Evolutionary conservation across 148 eudicot species (phyloP), one percentile per base, ranked within the genome.

Genomic region (Cornus controversa): DNA sequence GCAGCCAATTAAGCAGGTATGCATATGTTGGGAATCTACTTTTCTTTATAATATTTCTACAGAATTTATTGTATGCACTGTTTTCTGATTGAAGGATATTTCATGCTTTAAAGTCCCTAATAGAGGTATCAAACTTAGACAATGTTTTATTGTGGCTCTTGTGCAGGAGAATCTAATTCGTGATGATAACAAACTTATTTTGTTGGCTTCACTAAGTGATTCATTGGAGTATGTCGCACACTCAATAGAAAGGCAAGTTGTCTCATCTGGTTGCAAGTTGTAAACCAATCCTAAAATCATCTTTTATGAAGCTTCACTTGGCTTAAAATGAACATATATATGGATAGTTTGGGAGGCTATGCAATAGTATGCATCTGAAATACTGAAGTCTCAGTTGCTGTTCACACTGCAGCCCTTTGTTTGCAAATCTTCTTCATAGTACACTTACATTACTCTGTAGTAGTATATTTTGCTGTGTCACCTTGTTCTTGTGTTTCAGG

Each of bases 151-250:
- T 69, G 57, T 24, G 6, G 58, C 26, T 81, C 71, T 72, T 75
- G 27, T 88, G 87, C 90, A 96, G 99, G 99, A 96, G 75, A 84
- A 92, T 87, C 84, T 96, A 77, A 96, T 96, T 73, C 98, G 92
- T 72, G 99, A 96, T 77, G 98, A 93, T 84, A 93, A 92, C 88
- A 93, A 92, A 84, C 91, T 96, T 80, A 89, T 92, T 75, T 85
- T 96, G 42, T 81, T 96, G 84, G 99, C 99, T 75, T 96, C 98
- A 11, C 68, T 96, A 50, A 96, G 98, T 85, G 99, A 96, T 89
- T 96, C 99, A 18, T 83, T 96, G 88, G 98, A 96, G 89, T 96
- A 93, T 90, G 91, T 96, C 85, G 99, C 99, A 53, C 98, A 93
- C 79, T 93, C 99, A 62, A 92, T 96, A 80, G 98, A 93, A 86